Percentiles rank a stretch among this genome's conserved stretches.
These are phyloP conservation scores for Noccaea caerulescens DNA, from an alignment of 345 rosid genomes.

Conservation along the genomic window DNA sequence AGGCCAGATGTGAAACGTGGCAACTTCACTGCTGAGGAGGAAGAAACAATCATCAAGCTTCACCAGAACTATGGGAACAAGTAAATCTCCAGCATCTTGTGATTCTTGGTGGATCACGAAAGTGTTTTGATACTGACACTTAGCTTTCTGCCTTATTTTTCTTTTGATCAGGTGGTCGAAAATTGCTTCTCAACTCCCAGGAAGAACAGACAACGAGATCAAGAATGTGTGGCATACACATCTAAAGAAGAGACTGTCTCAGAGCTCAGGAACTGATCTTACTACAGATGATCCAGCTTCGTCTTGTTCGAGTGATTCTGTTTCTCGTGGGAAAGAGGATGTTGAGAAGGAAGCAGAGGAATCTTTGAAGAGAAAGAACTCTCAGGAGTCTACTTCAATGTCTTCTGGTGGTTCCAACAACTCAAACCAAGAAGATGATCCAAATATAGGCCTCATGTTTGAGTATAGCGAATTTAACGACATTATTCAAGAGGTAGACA, in stretches of 20 bases:
- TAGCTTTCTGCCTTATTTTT: not conserved
- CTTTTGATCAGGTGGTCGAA: slow-evolving; percentile 73
- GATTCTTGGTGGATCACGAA: not conserved
- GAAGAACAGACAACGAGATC: slow-evolving; percentile 94
- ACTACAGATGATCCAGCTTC: slow-evolving; percentile 37
- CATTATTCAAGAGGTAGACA: slow-evolving; percentile 62
- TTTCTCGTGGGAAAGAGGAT: slow-evolving; percentile 22
- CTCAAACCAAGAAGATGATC: slow-evolving; percentile 33
- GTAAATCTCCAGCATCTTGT: slow-evolving; percentile 44
- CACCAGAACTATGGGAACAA: slow-evolving; percentile 76
- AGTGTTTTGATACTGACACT: slow-evolving; percentile 21
- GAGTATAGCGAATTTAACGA: slow-evolving; percentile 32
- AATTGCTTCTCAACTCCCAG: slow-evolving; percentile 78
- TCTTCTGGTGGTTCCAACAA: slow-evolving; percentile 46
- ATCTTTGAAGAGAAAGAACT: slow-evolving; percentile 38
- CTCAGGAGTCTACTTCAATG: slow-evolving; percentile 45
- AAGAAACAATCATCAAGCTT: slow-evolving; percentile 61
- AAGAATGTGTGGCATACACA: slow-evolving; percentile 92
- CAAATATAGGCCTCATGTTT: slow-evolving; percentile 11
- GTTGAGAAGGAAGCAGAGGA: slow-evolving; percentile 11
- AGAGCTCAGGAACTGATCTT: slow-evolving; percentile 8
- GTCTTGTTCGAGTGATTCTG: slow-evolving; percentile 39
- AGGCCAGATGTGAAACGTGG: slow-evolving; percentile 91
- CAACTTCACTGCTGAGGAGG: slow-evolving; percentile 74
- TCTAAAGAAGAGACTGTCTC: slow-evolving; percentile 62